Evolutionary conservation across 2,329 filamentous ascomycete species (phyloP), one percentile per base, ranked within the genome.

Genomic region (Shiraia sp.): DNA sequence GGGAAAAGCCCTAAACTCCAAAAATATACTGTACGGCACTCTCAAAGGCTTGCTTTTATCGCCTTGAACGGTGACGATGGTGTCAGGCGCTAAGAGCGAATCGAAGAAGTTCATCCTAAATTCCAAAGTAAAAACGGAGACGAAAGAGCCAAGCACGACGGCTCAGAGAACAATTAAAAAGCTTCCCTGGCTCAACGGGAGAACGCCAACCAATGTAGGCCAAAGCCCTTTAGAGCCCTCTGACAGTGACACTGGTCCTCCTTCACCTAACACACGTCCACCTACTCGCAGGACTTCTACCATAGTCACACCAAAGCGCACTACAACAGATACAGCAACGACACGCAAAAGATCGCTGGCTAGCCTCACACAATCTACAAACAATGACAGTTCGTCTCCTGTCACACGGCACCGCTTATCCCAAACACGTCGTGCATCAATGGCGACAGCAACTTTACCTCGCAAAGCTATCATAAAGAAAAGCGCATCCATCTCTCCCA

Each of bases 141-240:
- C 17, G 23, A 27, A 15, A 13, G 6, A 15, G 2, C 12, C 35
- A 10, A 28, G n/a, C 3, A 16, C 33, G 33, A 41, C 45, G 12
- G 43, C 46, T 10, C 45, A 46, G 4, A 47, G 36, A 14, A 52
- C 46, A 4, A 22, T 37, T 1, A 64, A 50, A 15, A 58, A 37
- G 32, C 55, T 66, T 14, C 65, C 63, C 12, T 68, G 65, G 65
- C 52, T 68, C 6, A 60, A 63, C 31, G 51, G 49, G 12, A 63
- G 54, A 10, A 31, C 27, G n/a, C 39, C 56, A 4, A 47, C 43
- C 22, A 19, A 28, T 12, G 34, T 40, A 15, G 13, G 17, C n/a
- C 26, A 22, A 14, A 26, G 35, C 5, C 47, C 43, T 5, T 24
- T 30, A n/a, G 24, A 31, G 30, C 35, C 32, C 3, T 40, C 34